A percentile compares a stretch with the other conserved stretches of the same genome.
Evolutionary conservation across 129 eudicot species (phyloP).

Genomic region (Logfia minima): DNA sequence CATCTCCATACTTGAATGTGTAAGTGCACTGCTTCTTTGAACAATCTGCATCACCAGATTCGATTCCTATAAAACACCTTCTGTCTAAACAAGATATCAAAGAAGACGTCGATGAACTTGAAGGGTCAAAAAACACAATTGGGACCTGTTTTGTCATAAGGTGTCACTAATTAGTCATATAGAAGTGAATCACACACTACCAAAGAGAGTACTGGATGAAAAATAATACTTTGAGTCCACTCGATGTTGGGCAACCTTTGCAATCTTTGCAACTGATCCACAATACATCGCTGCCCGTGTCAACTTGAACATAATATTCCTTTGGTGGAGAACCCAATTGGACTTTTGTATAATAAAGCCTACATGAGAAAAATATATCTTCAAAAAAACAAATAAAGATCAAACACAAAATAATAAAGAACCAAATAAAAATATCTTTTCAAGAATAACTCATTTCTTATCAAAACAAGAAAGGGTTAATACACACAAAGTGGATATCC

Average conservation of each 20-base stretch:
- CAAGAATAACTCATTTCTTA: neutral
- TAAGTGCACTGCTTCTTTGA: slow-evolving; percentile 55
- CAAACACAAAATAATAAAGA: slow-evolving; percentile 8
- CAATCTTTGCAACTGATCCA: slow-evolving; percentile 89
- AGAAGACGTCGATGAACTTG: slow-evolving; percentile 59
- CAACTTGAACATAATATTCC: slow-evolving; percentile 82
- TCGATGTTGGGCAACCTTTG: slow-evolving; percentile 83
- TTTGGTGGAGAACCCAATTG: slow-evolving; percentile 79
- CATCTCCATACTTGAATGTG: slow-evolving; percentile 87
- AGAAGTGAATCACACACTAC: neutral
- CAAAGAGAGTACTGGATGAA: neutral
- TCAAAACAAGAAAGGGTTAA: neutral
- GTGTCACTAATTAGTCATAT: neutral
- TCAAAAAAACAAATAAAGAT: neutral
- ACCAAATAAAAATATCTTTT: neutral
- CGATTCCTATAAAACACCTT: slow-evolving; percentile 60
- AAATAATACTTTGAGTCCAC: slow-evolving; percentile 81
- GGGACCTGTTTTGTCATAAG: slow-evolving; percentile 44
- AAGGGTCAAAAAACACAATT: slow-evolving; percentile 62
- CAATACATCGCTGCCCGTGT: slow-evolving; percentile 88
- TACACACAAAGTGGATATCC: no score
- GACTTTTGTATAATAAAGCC: slow-evolving; percentile 87
- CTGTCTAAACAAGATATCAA: slow-evolving; percentile 66
- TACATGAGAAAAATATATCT: slow-evolving; percentile 29
- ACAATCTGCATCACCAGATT: slow-evolving; percentile 53